Conservation (phyloP, 805 yeast species). For the Saccharomyces kudriavzevii region DNA sequence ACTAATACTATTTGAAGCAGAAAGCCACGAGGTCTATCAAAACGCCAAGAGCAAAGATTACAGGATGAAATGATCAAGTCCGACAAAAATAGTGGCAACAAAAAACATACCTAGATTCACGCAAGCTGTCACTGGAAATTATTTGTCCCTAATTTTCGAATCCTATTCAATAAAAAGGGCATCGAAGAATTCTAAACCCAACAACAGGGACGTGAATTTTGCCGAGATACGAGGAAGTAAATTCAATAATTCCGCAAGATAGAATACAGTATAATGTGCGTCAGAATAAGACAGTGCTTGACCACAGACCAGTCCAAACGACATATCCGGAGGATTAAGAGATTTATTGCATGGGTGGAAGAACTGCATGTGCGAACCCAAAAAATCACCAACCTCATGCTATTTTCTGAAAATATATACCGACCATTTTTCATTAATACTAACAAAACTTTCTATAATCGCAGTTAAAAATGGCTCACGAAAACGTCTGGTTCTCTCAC, state of each 20-base stretch:
- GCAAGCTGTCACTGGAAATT: not conserved
- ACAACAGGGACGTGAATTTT: not conserved
- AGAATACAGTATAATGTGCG: too few species aligned
- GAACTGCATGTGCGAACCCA: not conserved
- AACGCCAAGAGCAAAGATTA: not conserved
- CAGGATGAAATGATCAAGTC: not conserved
- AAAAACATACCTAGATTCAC: not conserved
- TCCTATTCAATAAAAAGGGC: not conserved
- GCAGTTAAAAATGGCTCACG: slow-evolving; percentile 89
- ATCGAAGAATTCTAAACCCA: not conserved
- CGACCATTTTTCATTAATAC: not conserved
- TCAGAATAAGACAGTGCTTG: not conserved
- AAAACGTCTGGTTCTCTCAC: slow-evolving; percentile 99
- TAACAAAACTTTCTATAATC: slow-evolving; percentile 11
- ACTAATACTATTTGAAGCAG: not conserved
- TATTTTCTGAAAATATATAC: not conserved
- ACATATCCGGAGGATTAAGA: not conserved
- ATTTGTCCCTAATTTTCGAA: not conserved
- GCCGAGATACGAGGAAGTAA: not conserved
- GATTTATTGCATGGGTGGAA: not conserved
- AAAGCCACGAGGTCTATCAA: not conserved
- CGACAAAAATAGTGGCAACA: not conserved
- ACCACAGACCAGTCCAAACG: not conserved
- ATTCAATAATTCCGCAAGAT: not conserved
- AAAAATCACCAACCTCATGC: not conserved